A percentile compares a stretch with the other conserved stretches of the same genome.
Evolutionary conservation across 768 basidiomycete species (phyloP).

Genomic region (Russula compacta): DNA sequence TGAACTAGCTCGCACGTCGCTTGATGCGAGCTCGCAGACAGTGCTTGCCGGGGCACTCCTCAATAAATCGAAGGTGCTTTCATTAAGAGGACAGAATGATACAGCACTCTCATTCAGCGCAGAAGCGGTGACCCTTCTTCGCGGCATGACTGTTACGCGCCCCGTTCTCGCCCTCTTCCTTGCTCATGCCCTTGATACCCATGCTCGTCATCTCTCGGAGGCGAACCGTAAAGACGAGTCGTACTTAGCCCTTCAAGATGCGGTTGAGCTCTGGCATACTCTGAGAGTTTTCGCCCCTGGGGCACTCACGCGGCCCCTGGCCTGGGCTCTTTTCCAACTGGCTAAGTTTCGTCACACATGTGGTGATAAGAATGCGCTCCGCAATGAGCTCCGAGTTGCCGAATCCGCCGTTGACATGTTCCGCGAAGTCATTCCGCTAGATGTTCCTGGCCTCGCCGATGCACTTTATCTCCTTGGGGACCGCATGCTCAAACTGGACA

Average conservation of each 20-base stretch:
- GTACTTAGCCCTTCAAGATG: neutral
- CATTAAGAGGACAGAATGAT: conserved; percentile 1
- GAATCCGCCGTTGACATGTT: conserved; percentile 1
- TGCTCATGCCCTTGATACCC: neutral
- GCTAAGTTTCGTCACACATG: neutral
- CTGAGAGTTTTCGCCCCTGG: neutral
- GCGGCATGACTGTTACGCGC: neutral
- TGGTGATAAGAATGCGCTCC: neutral
- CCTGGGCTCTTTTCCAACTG: neutral
- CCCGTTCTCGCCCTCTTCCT: conserved; percentile 3
- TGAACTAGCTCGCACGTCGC: neutral
- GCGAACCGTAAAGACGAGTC: neutral
- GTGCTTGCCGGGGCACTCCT: conserved; percentile 3
- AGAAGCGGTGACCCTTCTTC: neutral
- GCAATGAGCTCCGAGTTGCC: neutral
- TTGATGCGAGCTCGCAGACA: neutral
- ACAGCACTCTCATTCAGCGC: neutral
- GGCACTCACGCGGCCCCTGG: neutral
- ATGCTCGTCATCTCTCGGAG: conserved; percentile 1
- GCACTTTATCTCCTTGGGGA: conserved; percentile 1
- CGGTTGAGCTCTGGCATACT: conserved; percentile 1
- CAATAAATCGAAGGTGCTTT: conserved; percentile 4
- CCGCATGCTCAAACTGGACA: conserved; percentile 10
- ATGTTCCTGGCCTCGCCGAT: conserved; percentile 6
- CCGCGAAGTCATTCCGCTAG: neutral